phyloP scores from a whole-genome alignment of 2,329 filamentous ascomycete species.

The Apiospora marii region DNA sequence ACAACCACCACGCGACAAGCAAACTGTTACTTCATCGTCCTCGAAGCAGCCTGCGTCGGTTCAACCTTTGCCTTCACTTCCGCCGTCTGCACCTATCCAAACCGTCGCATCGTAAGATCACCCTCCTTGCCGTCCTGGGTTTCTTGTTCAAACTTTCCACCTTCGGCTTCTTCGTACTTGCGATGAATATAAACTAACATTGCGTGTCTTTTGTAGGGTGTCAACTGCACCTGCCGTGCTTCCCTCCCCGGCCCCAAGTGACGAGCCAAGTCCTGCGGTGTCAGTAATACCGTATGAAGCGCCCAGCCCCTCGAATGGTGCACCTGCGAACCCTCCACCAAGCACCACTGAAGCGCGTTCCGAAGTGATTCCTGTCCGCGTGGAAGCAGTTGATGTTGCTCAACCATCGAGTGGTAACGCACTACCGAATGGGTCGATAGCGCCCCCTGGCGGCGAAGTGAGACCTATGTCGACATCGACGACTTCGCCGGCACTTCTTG shows the following conservation, averaged over 20 bases:
- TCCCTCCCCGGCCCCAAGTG: slow-evolving; percentile 69
- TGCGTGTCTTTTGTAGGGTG: slow-evolving; percentile 27
- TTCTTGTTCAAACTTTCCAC: background rate
- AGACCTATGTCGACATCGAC: slow-evolving; percentile 27
- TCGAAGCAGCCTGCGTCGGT: background rate
- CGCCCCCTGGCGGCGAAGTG: background rate
- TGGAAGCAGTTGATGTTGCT: background rate
- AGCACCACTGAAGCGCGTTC: slow-evolving; percentile 8
- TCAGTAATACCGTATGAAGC: slow-evolving; percentile 41
- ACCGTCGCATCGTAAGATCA: slow-evolving; percentile 33
- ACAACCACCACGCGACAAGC: slow-evolving; percentile 13
- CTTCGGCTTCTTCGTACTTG: background rate
- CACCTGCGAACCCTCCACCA: slow-evolving; percentile 5
- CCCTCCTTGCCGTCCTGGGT: background rate
- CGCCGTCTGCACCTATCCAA: background rate
- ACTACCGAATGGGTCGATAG: slow-evolving; percentile 23
- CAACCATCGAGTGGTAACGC: slow-evolving; percentile 4
- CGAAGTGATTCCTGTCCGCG: background rate
- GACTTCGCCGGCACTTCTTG: slow-evolving; percentile 27
- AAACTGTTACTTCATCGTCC: background rate
- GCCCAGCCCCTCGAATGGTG: slow-evolving; percentile 39
- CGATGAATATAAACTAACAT: slow-evolving; percentile 25
- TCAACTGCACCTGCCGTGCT: slow-evolving; percentile 47
- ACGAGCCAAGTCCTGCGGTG: slow-evolving; percentile 61
- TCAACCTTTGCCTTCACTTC: background rate